Evolutionary conservation across 768 basidiomycete genomes (phyloP), one percentile per base, ranked within the genome.

Genomic region (Mycena rebaudengoi): DNA sequence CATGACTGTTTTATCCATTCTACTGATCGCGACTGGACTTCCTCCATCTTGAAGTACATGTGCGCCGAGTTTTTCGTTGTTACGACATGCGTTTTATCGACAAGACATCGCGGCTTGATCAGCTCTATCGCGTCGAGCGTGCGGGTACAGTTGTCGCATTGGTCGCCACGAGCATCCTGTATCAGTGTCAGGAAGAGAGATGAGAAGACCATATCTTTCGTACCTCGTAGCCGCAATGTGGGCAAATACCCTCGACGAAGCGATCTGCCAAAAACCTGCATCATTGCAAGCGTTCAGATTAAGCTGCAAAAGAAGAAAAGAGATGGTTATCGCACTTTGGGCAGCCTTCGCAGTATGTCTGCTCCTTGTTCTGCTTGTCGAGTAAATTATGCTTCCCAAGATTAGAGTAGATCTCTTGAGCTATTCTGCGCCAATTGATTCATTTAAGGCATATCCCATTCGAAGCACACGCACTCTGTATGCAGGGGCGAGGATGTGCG

Each of bases 171-270:
- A 32, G 97, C 98, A 70, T 98, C 98, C 91, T 95, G 58, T 26
- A 20, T 5, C 29, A 23, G 20, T 7, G 26, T 65, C 44, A 41
- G 7, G 23, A 61, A 14, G 20, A 43, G 28, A 35, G 1, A 23
- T 18, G 33, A 32, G 37, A 54, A 52, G 53, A 23, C 25, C 20
- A 45, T 28, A 10, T 21, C 5, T 25, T 13, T 71, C 85, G 68
- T 62, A 92, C 92, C 62, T 95, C 91, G 66, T 89, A 95, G 48
- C 85, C 86, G 73, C 98, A 99, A 76, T 98, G 85, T 1, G 98
- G 98, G 74, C 98, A 99, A 32, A 88, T 94, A n/a, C 98, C 98
- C 76, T 99, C 97, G 0, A 99, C 96, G 77, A 92, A 99, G 56
- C 98, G 91, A 78, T 99, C 98, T 20, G 98, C 98, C 33, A 99